phyloP scores from a whole-genome alignment of 2,329 filamentous ascomycete genomes.

The Hypoxylon sp. region DNA sequence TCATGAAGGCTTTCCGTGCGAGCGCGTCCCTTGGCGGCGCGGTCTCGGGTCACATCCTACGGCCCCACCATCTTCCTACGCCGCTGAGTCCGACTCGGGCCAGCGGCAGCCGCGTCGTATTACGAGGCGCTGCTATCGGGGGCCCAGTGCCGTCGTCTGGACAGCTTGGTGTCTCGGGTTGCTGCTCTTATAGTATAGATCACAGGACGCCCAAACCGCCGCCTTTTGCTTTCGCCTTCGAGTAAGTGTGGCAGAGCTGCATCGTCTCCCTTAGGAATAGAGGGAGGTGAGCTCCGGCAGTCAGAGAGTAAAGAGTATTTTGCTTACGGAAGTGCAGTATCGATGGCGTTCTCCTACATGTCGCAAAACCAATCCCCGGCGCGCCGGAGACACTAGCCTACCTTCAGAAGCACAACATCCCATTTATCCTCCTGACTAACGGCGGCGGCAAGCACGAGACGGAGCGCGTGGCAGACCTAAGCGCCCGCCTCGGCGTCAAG shows the following conservation, averaged over 20 bases:
- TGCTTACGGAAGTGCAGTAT: conserved; percentile 64
- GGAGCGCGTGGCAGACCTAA: conserved; percentile 78
- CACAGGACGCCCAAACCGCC: conserved; percentile 33
- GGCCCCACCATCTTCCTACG: conserved; percentile 19
- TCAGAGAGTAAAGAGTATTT: not conserved
- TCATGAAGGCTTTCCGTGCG: conserved; percentile 35
- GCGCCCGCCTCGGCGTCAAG: conserved; percentile 71
- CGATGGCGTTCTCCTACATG: conserved; percentile 93
- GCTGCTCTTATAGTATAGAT: conserved; percentile 20
- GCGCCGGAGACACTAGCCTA: conserved; percentile 79
- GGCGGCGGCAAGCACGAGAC: conserved; percentile 88
- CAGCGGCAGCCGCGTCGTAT: not conserved
- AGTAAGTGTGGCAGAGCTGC: conserved; percentile 50
- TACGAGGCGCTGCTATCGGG: conserved; percentile 3
- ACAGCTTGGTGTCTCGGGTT: not conserved
- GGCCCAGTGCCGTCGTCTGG: conserved; percentile 1
- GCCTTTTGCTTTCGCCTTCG: conserved; percentile 52
- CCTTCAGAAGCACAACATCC: conserved; percentile 80
- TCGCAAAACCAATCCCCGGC: conserved; percentile 80
- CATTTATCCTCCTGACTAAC: conserved; percentile 96
- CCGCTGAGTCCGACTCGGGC: conserved; percentile 21
- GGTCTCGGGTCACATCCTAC: conserved; percentile 18
- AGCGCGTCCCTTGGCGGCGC: conserved; percentile 17
- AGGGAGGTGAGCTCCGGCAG: not conserved
- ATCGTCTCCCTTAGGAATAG: not conserved